Conservation (phyloP, 768 basidiomycete species). For the Phlegmacium glaucopus region DNA sequence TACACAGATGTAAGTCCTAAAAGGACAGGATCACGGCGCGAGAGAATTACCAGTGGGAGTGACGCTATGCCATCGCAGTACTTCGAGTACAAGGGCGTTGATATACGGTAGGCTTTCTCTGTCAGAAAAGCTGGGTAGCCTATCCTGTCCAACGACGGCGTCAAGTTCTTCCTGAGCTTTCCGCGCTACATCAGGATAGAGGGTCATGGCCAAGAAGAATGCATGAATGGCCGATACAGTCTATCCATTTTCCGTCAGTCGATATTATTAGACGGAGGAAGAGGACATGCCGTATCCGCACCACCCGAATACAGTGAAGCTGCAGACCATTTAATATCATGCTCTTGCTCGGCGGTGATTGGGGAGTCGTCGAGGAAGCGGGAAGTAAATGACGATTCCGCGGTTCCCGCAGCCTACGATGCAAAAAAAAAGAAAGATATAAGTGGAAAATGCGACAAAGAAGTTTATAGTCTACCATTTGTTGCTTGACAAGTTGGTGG, state of each 20-base stretch:
- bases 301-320: conserved; percentile 48
- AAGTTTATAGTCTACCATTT: conserved; percentile 36
- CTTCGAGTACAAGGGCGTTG: conserved; percentile 35
- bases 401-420: conserved; percentile 23
- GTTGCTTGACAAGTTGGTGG: conserved; percentile 38
- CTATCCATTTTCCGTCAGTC: conserved; percentile 17
- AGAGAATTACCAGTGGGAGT: conserved; percentile 26
- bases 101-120: conserved; percentile 38
- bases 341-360: conserved; percentile 29
- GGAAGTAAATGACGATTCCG: conserved; percentile 33
- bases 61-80: conserved; percentile 32
- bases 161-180: conserved; percentile 45
- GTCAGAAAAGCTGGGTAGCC: conserved; percentile 39
- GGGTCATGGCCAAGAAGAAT: conserved; percentile 37
- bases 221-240: conserved; percentile 35
- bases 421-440: not conserved
- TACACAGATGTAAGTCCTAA: not conserved
- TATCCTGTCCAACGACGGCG: conserved; percentile 34
- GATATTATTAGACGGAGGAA: not conserved
- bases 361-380: conserved; percentile 27
- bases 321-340: conserved; percentile 40
- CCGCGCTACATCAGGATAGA: conserved; percentile 34
- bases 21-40: too few relatives aligned
- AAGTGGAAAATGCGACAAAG: not conserved
- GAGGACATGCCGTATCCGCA: conserved; percentile 33